phyloP scores from a whole-genome alignment of 768 basidiomycete species.

The Phallus indusiatus region DNA sequence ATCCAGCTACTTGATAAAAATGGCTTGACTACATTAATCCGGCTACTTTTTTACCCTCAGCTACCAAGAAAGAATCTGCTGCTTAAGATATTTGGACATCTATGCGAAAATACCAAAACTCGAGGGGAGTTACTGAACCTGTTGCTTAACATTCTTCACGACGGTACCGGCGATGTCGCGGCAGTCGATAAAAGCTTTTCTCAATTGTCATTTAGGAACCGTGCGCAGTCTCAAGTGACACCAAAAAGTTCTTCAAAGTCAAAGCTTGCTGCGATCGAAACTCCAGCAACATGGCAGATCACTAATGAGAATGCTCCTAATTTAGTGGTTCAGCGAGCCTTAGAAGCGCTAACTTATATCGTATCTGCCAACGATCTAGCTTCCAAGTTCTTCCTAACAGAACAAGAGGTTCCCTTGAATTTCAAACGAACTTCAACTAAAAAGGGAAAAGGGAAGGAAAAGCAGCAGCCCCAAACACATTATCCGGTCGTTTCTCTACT shows the following conservation, averaged over 20 bases:
- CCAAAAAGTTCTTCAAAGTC: constrained; percentile 58
- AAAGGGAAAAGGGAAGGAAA: constrained; percentile 96
- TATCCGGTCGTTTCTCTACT: constrained; percentile 89
- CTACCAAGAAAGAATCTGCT: constrained; percentile 76
- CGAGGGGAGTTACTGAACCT: constrained; percentile 90
- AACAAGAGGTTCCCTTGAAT: constrained; percentile 83
- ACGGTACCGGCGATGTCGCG: constrained; percentile 86
- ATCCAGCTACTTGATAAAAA: constrained; percentile 88
- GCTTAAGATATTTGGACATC: constrained; percentile 84
- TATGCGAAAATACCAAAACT: constrained; percentile 92
- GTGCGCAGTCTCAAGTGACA: constrained; percentile 37
- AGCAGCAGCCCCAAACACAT: constrained; percentile 67
- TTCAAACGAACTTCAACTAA: constrained; percentile 58
- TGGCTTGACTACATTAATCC: constrained; percentile 80
- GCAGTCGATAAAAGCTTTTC: constrained; percentile 91
- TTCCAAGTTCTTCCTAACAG: constrained; percentile 89
- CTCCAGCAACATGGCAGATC: constrained; percentile 32
- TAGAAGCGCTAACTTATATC: constrained; percentile 85
- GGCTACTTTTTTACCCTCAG: constrained; percentile 94
- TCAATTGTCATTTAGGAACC: constrained; percentile 70
- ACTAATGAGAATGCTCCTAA: constrained; percentile 83
- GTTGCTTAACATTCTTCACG: constrained; percentile 87
- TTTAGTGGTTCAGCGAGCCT: constrained; percentile 85
- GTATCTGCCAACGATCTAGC: constrained; percentile 78
- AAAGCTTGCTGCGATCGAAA: constrained; percentile 27